Evolutionary conservation across 306 rosid species (phyloP).

Genomic region (Macrotyloma uniflorum): DNA sequence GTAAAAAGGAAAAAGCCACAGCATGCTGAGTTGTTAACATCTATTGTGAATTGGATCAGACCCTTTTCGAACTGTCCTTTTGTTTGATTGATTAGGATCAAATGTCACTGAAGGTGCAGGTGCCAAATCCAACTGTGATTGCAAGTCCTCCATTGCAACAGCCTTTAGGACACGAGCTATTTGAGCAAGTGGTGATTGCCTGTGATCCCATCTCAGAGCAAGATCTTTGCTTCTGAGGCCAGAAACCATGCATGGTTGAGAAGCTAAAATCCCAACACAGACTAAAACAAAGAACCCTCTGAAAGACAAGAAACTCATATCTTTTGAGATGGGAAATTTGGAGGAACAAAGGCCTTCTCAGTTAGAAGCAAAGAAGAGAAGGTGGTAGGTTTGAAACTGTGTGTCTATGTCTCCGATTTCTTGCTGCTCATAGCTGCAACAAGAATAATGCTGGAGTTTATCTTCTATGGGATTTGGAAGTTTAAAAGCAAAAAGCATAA

Average conservation of each 20-base stretch:
- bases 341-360: conserved; percentile 30
- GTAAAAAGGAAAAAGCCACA: conserved; percentile 22
- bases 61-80: conserved; percentile 72
- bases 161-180: conserved; percentile 52
- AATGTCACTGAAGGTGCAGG: conserved; percentile 70
- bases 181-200: not conserved
- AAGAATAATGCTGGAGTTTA: conserved; percentile 8
- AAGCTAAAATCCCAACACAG: conserved; percentile 68
- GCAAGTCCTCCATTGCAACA: conserved; percentile 57
- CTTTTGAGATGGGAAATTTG: conserved; percentile 16
- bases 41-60: conserved; percentile 96
- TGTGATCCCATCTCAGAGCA: conserved; percentile 66
- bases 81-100: conserved; percentile 75
- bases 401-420: not conserved
- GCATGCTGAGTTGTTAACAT: conserved; percentile 48
- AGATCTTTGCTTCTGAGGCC: conserved; percentile 72
- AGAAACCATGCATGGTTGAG: conserved; percentile 57
- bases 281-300: conserved; percentile 53
- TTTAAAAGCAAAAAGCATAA: conserved; percentile 61
- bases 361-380: conserved; percentile 39
- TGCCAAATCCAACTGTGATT: conserved; percentile 56
- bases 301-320: conserved; percentile 62
- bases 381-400: conserved; percentile 13
- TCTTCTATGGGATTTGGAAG: conserved; percentile 77
- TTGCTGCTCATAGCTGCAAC: conserved; percentile 40